Evolutionary conservation across 2,329 filamentous ascomycete species (phyloP).

Genomic region (Polytolypa hystricis): DNA sequence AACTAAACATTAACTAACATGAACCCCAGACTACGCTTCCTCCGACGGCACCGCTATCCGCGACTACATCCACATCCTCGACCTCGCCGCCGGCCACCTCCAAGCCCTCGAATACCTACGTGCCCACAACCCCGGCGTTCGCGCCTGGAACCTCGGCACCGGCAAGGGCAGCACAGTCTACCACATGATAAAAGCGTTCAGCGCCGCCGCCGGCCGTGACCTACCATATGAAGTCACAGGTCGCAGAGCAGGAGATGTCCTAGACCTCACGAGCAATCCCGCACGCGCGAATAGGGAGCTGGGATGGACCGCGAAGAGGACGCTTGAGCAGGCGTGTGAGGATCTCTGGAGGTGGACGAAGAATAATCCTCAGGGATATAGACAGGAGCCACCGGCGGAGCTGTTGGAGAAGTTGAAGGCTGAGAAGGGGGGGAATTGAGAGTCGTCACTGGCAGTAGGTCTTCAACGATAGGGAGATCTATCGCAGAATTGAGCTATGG

Average conservation of each 20-base stretch:
- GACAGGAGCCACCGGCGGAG: constrained; percentile 76
- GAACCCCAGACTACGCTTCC: constrained; percentile 65
- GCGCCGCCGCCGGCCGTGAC: constrained; percentile 70
- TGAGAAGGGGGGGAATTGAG: too few relatives aligned
- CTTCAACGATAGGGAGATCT: too few relatives aligned
- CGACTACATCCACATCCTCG: constrained; percentile 95
- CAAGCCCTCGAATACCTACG: constrained; percentile 84
- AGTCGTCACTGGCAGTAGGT: too few relatives aligned
- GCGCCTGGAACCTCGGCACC: constrained; percentile 93
- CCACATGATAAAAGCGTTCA: constrained; percentile 95
- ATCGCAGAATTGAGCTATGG: too few relatives aligned
- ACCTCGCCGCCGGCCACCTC: constrained; percentile 76
- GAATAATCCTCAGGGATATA: constrained; percentile 93
- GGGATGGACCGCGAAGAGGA: constrained; percentile 80
- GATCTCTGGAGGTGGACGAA: constrained; percentile 95
- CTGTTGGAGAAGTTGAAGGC: constrained; percentile 46
- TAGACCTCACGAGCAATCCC: constrained; percentile 90
- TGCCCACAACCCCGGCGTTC: constrained; percentile 72
- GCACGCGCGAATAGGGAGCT: constrained; percentile 78
- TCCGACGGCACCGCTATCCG: constrained; percentile 88
- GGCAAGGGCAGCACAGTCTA: constrained; percentile 92
- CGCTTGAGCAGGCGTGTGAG: constrained; percentile 83
- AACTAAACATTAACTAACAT: constrained; percentile 5
- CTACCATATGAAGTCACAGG: constrained; percentile 77
- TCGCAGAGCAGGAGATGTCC: constrained; percentile 76